Percentiles rank a stretch among this genome's conserved stretches.
Evolutionary conservation across 495 filamentous ascomycete genomes (phyloP).

Genomic region (Corynascus novoguineensis): DNA sequence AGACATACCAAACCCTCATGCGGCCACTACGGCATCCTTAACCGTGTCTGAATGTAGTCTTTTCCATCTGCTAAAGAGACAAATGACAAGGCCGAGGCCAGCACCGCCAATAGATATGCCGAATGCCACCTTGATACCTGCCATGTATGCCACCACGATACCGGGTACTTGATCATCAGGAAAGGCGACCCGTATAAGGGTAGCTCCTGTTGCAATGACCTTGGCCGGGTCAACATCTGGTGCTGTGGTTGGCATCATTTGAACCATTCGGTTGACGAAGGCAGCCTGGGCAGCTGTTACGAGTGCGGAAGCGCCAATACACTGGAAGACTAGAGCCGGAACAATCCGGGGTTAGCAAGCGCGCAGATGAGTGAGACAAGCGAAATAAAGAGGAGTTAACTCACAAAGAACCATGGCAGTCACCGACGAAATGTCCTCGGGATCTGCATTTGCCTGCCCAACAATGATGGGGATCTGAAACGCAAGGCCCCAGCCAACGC

Average conservation of each 20-base stretch:
- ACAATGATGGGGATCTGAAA: slow-evolving; percentile 51
- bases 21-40: slow-evolving; percentile 15
- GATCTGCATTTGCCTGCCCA: slow-evolving; percentile 47
- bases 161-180: slow-evolving; percentile 38
- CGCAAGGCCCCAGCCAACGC: slow-evolving; percentile 44
- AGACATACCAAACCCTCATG: background rate
- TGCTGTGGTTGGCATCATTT: slow-evolving; percentile 30
- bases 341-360: background rate
- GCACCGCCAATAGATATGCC: slow-evolving; percentile 32
- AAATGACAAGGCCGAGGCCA: slow-evolving; percentile 20
- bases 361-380: background rate
- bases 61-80: slow-evolving; percentile 22
- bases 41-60: slow-evolving; percentile 22
- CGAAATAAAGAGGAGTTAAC: slow-evolving; percentile 21
- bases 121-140: slow-evolving; percentile 38
- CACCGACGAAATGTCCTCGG: slow-evolving; percentile 28
- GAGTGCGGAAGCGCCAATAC: slow-evolving; percentile 44
- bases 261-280: slow-evolving; percentile 23
- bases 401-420: slow-evolving; percentile 12
- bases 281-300: slow-evolving; percentile 37
- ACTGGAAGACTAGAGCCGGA: slow-evolving; percentile 46
- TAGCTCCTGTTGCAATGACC: slow-evolving; percentile 34
- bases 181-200: slow-evolving; percentile 35
- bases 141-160: slow-evolving; percentile 55
- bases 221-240: slow-evolving; percentile 40